Evolutionary conservation across 495 filamentous ascomycete species (phyloP).

Genomic region (Penicillium odoratum): DNA sequence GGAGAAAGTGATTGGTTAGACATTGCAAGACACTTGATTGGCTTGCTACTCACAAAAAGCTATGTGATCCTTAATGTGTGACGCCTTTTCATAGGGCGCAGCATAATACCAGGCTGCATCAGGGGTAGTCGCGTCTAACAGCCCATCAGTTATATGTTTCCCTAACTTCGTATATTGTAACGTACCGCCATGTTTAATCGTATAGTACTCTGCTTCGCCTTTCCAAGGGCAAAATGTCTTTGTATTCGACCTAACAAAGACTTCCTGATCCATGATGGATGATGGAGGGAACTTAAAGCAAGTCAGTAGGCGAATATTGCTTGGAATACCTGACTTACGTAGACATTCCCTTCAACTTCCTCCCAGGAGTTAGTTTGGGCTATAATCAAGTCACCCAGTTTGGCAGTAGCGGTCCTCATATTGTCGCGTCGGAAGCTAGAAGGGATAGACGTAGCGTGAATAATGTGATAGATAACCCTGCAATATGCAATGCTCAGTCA

Average conservation of each 20-base stretch:
- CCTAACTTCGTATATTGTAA: neutral
- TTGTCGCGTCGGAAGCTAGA: neutral
- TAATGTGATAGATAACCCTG: too few relatives aligned
- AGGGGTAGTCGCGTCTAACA: conserved; percentile 48
- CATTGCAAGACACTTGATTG: conserved; percentile 12
- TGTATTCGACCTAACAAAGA: conserved; percentile 49
- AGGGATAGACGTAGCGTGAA: neutral
- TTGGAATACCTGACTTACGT: conserved; percentile 43
- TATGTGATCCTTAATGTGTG: conserved; percentile 60
- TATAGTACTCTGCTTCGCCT: conserved; percentile 68
- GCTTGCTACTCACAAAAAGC: conserved; percentile 54
- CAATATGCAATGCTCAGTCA: too few relatives aligned
- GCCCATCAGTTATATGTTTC: neutral
- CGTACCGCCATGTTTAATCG: conserved; percentile 57
- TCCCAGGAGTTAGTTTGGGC: conserved; percentile 63
- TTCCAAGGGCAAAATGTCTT: conserved; percentile 68
- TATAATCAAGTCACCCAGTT: conserved; percentile 55
- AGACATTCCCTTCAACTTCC: conserved; percentile 71
- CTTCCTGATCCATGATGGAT: conserved; percentile 41
- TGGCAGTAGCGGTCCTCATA: conserved; percentile 57
- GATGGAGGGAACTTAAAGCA: conserved; percentile 36
- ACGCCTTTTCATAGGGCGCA: conserved; percentile 54
- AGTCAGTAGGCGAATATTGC: neutral
- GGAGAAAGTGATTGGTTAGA: neutral
- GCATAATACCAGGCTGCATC: conserved; percentile 73